Percentiles rank a stretch among this genome's conserved stretches.
Conservation (phyloP, 2,329 filamentous ascomycete genomes). For the Calonectria fujianensis region DNA sequence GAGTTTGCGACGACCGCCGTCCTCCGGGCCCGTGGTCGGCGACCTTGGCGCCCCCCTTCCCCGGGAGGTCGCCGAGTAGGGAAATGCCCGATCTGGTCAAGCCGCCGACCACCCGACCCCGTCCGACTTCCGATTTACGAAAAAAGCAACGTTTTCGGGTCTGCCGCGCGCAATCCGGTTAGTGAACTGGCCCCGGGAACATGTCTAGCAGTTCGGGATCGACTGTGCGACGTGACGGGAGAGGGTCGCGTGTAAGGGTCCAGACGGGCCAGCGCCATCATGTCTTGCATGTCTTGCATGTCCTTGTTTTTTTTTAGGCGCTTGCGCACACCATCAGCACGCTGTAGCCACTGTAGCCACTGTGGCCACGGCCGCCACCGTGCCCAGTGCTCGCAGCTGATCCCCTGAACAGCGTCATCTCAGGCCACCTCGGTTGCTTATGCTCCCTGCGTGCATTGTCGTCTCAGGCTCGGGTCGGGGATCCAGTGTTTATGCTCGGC, state of each 20-base stretch:
- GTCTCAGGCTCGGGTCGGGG: background rate
- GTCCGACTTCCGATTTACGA: constrained; percentile 5
- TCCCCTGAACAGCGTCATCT: constrained; percentile 1
- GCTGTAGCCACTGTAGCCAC: background rate
- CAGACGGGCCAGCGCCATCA: background rate
- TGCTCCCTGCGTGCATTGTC: background rate
- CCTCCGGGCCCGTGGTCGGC: background rate
- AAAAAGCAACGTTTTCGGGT: constrained; percentile 23
- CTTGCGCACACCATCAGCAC: background rate
- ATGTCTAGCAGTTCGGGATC: background rate
- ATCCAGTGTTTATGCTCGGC: constrained; percentile 19
- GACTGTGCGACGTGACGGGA: background rate
- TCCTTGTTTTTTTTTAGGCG: background rate
- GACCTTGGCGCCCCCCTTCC: background rate
- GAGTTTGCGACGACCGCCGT: background rate
- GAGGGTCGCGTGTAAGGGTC: background rate
- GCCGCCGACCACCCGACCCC: background rate
- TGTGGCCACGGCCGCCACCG: background rate
- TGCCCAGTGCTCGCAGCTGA: background rate
- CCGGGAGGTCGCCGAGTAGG: constrained; percentile 20
- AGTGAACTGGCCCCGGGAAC: background rate
- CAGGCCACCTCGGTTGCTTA: background rate
- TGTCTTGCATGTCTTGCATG: background rate
- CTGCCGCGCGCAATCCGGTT: background rate
- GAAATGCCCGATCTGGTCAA: constrained; percentile 18